These are phyloP conservation scores for Vaccinium darrowii DNA, from an alignment of 148 eudicot species.

Conservation along the genomic window DNA sequence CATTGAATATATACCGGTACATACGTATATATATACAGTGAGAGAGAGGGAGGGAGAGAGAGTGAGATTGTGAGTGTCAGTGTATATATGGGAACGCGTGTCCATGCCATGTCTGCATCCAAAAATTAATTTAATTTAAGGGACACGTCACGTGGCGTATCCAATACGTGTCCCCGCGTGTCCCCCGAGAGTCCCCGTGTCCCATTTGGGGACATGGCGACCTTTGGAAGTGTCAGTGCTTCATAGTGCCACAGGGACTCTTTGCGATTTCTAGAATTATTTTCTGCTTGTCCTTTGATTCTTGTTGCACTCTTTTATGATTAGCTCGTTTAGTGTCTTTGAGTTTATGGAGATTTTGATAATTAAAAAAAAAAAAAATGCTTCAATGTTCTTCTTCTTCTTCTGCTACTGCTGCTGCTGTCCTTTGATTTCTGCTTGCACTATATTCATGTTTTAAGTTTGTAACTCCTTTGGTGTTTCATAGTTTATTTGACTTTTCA, in stretches of 20 bases:
- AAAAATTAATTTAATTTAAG: too few species aligned
- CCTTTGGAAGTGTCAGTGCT: too few species aligned
- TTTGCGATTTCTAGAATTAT: background rate
- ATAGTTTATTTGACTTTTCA: background rate
- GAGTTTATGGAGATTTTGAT: background rate
- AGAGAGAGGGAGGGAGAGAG: too few species aligned
- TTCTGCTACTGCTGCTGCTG: background rate
- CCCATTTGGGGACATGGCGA: too few species aligned
- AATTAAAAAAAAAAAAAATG: background rate
- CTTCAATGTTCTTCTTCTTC: background rate
- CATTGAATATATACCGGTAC: too few species aligned
- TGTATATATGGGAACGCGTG: too few species aligned
- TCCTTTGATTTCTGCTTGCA: background rate
- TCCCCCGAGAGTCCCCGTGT: too few species aligned
- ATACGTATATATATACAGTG: too few species aligned
- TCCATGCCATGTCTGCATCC: too few species aligned
- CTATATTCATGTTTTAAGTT: background rate
- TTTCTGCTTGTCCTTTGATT: background rate
- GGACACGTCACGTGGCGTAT: too few species aligned
- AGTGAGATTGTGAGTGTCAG: too few species aligned
- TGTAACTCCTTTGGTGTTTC: background rate
- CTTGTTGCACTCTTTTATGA: background rate
- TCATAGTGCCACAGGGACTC: background rate
- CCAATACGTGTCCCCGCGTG: too few species aligned
- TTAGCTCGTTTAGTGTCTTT: background rate